These are phyloP conservation scores for Mortierella sp. DNA, from an alignment of 371 early-diverging fungal species.

Conservation along the genomic window DNA sequence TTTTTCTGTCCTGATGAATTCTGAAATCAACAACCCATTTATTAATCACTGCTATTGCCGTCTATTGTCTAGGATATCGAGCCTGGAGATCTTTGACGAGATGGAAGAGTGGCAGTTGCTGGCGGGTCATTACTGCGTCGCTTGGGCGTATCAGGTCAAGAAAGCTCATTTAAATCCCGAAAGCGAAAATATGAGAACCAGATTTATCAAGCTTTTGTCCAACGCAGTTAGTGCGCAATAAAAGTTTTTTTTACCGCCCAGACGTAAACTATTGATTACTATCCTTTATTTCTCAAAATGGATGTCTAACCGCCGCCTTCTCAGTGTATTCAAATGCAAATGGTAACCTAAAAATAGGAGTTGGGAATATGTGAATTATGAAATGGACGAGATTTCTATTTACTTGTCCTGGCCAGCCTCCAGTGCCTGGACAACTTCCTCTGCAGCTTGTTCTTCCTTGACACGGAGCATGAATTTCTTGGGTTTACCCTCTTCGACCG, in stretches of 20 bases:
- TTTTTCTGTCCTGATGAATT: no score
- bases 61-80: slow-evolving; percentile 66
- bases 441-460: slow-evolving; percentile 39
- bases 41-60: not conserved
- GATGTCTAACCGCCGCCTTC: no score
- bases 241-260: not conserved
- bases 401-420: slow-evolving; percentile 21
- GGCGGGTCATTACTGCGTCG: slow-evolving; percentile 89
- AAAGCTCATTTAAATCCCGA: not conserved
- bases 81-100: slow-evolving; percentile 92
- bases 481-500: slow-evolving; percentile 38
- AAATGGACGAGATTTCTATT: slow-evolving; percentile 1
- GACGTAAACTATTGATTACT: not conserved
- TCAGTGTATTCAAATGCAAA: not conserved
- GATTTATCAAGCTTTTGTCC: slow-evolving; percentile 18
- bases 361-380: slow-evolving; percentile 2
- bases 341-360: not conserved
- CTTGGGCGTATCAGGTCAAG: slow-evolving; percentile 72
- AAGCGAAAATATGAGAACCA: slow-evolving; percentile 2
- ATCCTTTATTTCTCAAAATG: not conserved
- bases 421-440: slow-evolving; percentile 22
- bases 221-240: slow-evolving; percentile 7
- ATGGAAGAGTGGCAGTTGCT: slow-evolving; percentile 93
- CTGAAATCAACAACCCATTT: no score
- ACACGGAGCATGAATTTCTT: slow-evolving; percentile 38